These are phyloP conservation scores for Phlyctochytrium arcticum DNA, from an alignment of 192 early-diverging fungal species.

Conservation along the genomic window DNA sequence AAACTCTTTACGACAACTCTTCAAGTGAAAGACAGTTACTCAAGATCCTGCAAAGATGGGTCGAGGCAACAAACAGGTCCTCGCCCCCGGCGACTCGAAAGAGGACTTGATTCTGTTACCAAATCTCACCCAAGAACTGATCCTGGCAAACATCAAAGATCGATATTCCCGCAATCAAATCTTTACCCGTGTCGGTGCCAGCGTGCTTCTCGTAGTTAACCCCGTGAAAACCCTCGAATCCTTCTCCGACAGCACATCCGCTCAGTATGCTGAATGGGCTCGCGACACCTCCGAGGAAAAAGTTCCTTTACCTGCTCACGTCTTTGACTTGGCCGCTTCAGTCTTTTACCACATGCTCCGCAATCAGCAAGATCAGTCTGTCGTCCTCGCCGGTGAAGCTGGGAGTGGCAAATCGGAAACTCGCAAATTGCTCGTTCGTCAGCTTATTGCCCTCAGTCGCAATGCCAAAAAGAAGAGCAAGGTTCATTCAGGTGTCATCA, in stretches of 20 bases:
- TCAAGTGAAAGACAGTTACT: too few species aligned
- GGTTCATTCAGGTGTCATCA: slow-evolving; percentile 66
- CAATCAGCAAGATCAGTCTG: slow-evolving; percentile 86
- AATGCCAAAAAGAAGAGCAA: slow-evolving; percentile 75
- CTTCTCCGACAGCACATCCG: slow-evolving; percentile 57
- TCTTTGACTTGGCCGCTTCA: slow-evolving; percentile 76
- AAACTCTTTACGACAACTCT: too few species aligned
- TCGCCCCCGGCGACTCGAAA: slow-evolving; percentile 21
- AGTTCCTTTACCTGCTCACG: slow-evolving; percentile 59
- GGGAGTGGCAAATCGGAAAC: slow-evolving; percentile 84
- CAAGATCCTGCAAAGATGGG: too few species aligned
- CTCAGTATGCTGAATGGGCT: slow-evolving; percentile 58
- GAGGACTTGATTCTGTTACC: slow-evolving; percentile 32
- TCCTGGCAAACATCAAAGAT: slow-evolving; percentile 31
- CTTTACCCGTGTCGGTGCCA: slow-evolving; percentile 54
- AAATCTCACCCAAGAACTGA: slow-evolving; percentile 7
- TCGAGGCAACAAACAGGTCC: slow-evolving; percentile 12
- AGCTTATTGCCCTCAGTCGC: slow-evolving; percentile 68
- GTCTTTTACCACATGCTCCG: slow-evolving; percentile 86
- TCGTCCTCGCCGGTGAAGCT: slow-evolving; percentile 84
- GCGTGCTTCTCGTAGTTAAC: slow-evolving; percentile 73
- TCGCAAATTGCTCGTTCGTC: slow-evolving; percentile 63
- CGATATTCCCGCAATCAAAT: slow-evolving; percentile 30
- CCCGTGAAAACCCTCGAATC: slow-evolving; percentile 65
- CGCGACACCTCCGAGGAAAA: slow-evolving; percentile 32